These are phyloP conservation scores for Entophlyctis helioformis DNA, from an alignment of 192 early-diverging fungal genomes.

Conservation along the genomic window DNA sequence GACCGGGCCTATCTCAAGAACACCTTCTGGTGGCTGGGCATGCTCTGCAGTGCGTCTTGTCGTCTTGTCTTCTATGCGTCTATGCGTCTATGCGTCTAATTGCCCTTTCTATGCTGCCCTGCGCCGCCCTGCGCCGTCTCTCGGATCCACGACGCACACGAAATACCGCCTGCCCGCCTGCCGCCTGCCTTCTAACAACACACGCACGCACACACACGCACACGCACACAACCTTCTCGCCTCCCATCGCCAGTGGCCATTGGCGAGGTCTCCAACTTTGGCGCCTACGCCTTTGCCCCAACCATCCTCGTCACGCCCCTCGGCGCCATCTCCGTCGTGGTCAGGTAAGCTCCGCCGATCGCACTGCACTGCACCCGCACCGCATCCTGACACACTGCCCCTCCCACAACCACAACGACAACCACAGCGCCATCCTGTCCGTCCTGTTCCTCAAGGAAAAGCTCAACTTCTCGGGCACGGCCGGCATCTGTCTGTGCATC, in stretches of 20 bases:
- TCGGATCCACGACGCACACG: too few species aligned
- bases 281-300: slow-evolving; percentile 93
- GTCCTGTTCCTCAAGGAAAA: slow-evolving; percentile 51
- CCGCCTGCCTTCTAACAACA: background rate
- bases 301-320: slow-evolving; percentile 93
- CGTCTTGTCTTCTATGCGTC: too few species aligned
- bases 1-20: slow-evolving; percentile 73
- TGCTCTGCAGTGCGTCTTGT: slow-evolving; percentile 56
- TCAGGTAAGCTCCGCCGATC: slow-evolving; percentile 37
- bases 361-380: too few species aligned
- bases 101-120: background rate
- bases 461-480: slow-evolving; percentile 48
- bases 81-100: background rate
- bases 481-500: slow-evolving; percentile 57
- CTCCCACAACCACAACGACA: background rate
- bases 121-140: too few species aligned
- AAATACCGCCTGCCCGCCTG: background rate
- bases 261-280: slow-evolving; percentile 93
- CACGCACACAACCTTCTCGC: background rate
- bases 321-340: slow-evolving; percentile 82
- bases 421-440: slow-evolving; percentile 43
- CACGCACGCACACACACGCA: background rate
- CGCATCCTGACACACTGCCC: too few species aligned
- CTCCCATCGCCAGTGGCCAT: slow-evolving; percentile 61
- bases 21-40: slow-evolving; percentile 86